A percentile compares a stretch with the other conserved stretches of the same genome.
phyloP scores from a whole-genome alignment of 331 rosid genomes.

The Ulmus americana region DNA sequence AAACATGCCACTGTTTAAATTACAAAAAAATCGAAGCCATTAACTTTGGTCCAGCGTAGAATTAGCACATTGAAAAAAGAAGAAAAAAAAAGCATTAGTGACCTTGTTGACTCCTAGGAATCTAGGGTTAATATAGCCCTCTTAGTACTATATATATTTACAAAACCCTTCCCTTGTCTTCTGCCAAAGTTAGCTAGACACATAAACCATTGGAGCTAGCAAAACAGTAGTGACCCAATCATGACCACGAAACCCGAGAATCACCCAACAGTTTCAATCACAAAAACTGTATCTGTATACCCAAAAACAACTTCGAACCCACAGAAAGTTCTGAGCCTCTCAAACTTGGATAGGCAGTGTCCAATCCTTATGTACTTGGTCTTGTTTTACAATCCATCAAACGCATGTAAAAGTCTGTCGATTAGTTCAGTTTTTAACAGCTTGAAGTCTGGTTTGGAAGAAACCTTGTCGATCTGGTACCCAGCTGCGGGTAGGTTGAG shows the following conservation, averaged over 20 bases:
- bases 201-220: not conserved
- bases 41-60: no score
- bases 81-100: not conserved
- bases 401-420: constrained; percentile 12
- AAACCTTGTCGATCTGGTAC: constrained; percentile 51
- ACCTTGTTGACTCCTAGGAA: constrained; percentile 23
- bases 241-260: constrained; percentile 33
- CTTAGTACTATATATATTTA: constrained; percentile 14
- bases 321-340: constrained; percentile 42
- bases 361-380: constrained; percentile 58
- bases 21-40: no score
- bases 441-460: constrained; percentile 58
- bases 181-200: constrained; percentile 3
- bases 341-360: constrained; percentile 76
- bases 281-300: constrained; percentile 38
- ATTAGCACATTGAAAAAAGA: not conserved
- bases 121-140: constrained; percentile 1
- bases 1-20: no score
- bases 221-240: not conserved
- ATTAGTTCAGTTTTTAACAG: constrained; percentile 38
- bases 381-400: constrained; percentile 40
- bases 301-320: constrained; percentile 35
- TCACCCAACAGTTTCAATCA: constrained; percentile 36
- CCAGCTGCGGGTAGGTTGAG: constrained; percentile 64
- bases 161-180: constrained; percentile 19